These are phyloP conservation scores for Rhodotorula sp. DNA, from an alignment of 1,284 basidiomycete genomes.

Conservation along the genomic window DNA sequence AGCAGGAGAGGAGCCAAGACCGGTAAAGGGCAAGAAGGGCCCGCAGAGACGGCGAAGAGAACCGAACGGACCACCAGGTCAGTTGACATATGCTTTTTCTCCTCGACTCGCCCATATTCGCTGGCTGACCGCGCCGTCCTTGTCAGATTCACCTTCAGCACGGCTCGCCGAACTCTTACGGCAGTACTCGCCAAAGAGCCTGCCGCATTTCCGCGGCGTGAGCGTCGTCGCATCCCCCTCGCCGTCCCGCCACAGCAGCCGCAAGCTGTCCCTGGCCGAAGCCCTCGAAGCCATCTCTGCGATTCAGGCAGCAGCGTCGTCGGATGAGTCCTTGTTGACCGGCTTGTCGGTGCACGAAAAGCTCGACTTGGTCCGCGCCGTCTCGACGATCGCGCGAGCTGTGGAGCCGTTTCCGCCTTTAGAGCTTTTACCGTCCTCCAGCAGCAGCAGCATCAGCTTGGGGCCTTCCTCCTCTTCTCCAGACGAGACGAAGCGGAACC, in stretches of 20 bases:
- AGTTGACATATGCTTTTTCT: too few relatives aligned
- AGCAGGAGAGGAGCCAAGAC: not conserved
- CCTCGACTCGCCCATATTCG: too few relatives aligned
- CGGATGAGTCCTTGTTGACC: not conserved
- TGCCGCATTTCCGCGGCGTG: not conserved
- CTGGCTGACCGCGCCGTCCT: too few relatives aligned
- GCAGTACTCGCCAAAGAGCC: not conserved
- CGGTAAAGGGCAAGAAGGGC: not conserved
- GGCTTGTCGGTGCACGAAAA: not conserved
- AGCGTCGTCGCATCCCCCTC: not conserved
- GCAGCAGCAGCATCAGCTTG: not conserved
- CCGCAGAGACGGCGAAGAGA: too few relatives aligned
- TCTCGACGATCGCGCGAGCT: conserved; percentile 5
- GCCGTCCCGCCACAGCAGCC: not conserved
- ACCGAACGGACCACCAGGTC: not conserved
- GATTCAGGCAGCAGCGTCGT: not conserved
- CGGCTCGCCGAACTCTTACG: not conserved
- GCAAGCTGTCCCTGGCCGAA: not conserved
- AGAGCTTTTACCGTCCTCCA: not conserved
- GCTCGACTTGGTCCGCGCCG: conserved; percentile 18
- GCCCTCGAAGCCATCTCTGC: not conserved
- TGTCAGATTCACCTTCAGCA: not conserved
- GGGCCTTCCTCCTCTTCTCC: not conserved
- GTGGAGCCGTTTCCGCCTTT: not conserved
- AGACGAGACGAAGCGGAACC: not conserved